phyloP scores from a whole-genome alignment of 2,329 filamentous ascomycete species.

The Aspergillus alliaceus region DNA sequence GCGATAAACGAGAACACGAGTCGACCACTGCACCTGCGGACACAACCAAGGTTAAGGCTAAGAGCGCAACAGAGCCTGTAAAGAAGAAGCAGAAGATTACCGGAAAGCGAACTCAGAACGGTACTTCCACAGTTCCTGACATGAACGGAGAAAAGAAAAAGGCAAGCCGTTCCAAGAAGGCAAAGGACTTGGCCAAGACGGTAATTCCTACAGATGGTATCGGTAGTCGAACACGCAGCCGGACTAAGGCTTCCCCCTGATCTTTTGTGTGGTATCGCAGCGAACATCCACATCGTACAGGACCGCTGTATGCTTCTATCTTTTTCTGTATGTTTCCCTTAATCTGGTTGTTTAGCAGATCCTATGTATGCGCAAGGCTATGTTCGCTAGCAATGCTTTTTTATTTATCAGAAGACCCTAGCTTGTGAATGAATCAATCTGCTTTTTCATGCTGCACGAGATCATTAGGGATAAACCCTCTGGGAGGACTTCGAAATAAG shows the following conservation, averaged over 20 bases:
- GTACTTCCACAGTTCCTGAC: constrained; percentile 1
- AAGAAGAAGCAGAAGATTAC: constrained; percentile 38
- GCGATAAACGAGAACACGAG: constrained; percentile 28
- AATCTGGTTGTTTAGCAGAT: not conserved
- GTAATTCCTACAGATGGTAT: constrained; percentile 32
- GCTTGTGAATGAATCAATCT: not conserved
- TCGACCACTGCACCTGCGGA: constrained; percentile 4
- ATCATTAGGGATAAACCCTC: not conserved
- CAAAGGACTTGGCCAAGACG: constrained; percentile 28
- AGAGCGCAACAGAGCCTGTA: constrained; percentile 22
- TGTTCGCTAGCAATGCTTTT: not conserved
- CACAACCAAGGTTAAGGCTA: constrained; percentile 11
- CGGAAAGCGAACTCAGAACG: constrained; percentile 13
- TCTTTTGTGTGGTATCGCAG: not conserved
- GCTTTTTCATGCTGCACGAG: not conserved
- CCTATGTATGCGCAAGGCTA: not conserved
- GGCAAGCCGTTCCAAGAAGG: constrained; percentile 32
- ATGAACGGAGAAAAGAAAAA: constrained; percentile 31
- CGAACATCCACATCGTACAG: not conserved
- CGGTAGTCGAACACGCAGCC: constrained; percentile 41
- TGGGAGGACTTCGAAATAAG: too few species aligned
- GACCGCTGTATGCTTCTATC: not conserved
- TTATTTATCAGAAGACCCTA: not conserved
- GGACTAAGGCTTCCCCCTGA: constrained; percentile 30
- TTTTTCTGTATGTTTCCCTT: not conserved